Evolutionary conservation across 2,329 filamentous ascomycete genomes (phyloP).

Genomic region (Aquanectria penicillioides): DNA sequence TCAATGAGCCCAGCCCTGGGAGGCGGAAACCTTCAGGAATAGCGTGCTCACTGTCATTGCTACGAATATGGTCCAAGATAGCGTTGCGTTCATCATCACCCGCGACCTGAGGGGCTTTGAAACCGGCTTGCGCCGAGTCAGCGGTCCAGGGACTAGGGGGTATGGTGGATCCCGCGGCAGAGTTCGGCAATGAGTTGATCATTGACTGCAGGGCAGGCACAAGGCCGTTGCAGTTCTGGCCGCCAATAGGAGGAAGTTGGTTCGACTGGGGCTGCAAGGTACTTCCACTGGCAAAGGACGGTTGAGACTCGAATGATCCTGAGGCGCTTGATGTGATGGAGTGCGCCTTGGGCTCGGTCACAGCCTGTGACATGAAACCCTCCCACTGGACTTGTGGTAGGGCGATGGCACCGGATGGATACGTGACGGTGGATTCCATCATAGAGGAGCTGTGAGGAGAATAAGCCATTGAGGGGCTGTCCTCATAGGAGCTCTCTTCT

Average conservation of each 20-base stretch:
- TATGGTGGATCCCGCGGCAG: conserved; percentile 74
- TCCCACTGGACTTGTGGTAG: conserved; percentile 93
- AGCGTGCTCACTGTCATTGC: conserved; percentile 81
- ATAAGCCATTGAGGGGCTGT: conserved; percentile 72
- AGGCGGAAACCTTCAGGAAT: conserved; percentile 91
- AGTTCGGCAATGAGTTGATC: conserved; percentile 75
- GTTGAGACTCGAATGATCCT: conserved; percentile 74
- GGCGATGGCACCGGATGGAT: conserved; percentile 81
- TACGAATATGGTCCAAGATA: conserved; percentile 87
- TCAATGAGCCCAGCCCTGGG: conserved; percentile 81
- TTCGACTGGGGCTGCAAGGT: conserved; percentile 66
- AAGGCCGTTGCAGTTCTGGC: conserved; percentile 68
- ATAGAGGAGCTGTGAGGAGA: conserved; percentile 76
- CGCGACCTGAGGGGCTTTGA: conserved; percentile 80
- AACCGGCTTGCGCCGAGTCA: conserved; percentile 70
- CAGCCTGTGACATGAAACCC: conserved; percentile 78
- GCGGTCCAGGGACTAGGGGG: conserved; percentile 80
- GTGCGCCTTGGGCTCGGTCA: conserved; percentile 78
- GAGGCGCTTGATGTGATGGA: conserved; percentile 74
- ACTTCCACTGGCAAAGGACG: conserved; percentile 68
- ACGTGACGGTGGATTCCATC: conserved; percentile 81
- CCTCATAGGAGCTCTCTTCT: conserved; percentile 65
- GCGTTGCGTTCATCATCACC: conserved; percentile 86
- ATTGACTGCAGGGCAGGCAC: conserved; percentile 76
- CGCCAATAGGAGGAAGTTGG: conserved; percentile 75